Evolutionary conservation across 345 rosid genomes (phyloP).

Genomic region (Boechera divaricarpa): DNA sequence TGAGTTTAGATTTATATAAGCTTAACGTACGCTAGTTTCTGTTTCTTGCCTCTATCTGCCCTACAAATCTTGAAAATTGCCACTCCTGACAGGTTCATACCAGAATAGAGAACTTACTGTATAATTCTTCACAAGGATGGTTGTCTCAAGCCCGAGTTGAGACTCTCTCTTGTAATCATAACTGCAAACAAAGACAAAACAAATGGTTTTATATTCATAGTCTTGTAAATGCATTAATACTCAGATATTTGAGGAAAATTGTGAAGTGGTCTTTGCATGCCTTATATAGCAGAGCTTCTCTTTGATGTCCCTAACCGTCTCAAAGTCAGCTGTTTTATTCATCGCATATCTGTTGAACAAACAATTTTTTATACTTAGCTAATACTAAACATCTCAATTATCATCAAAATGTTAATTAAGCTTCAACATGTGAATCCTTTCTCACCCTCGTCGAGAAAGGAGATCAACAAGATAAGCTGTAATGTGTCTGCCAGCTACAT

Average conservation of each 20-base stretch:
- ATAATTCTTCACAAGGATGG: slow-evolving; percentile 92
- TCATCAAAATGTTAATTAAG: slow-evolving; percentile 18
- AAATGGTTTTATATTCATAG: slow-evolving; percentile 22
- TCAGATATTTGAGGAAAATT: slow-evolving; percentile 8
- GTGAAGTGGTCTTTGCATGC: slow-evolving; percentile 43
- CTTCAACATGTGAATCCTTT: neutral
- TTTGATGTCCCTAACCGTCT: slow-evolving; percentile 94
- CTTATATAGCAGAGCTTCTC: slow-evolving; percentile 97
- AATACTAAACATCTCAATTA: neutral
- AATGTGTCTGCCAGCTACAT: slow-evolving; percentile 98
- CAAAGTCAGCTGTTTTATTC: slow-evolving; percentile 92
- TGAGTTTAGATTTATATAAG: neutral
- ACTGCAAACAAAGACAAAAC: slow-evolving; percentile 49
- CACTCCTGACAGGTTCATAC: neutral
- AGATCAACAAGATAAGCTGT: slow-evolving; percentile 96
- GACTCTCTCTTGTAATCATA: slow-evolving; percentile 96
- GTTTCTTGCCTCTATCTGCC: neutral
- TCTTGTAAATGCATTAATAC: slow-evolving; percentile 4
- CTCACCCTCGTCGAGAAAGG: slow-evolving; percentile 96
- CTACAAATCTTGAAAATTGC: neutral
- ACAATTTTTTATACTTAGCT: neutral
- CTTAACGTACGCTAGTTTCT: neutral
- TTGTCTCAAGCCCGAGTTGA: slow-evolving; percentile 94
- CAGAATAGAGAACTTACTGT: slow-evolving; percentile 63
- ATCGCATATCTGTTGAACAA: slow-evolving; percentile 75